phyloP scores from a whole-genome alignment of 257 asterid species.

The Ligustrum vulgare region DNA sequence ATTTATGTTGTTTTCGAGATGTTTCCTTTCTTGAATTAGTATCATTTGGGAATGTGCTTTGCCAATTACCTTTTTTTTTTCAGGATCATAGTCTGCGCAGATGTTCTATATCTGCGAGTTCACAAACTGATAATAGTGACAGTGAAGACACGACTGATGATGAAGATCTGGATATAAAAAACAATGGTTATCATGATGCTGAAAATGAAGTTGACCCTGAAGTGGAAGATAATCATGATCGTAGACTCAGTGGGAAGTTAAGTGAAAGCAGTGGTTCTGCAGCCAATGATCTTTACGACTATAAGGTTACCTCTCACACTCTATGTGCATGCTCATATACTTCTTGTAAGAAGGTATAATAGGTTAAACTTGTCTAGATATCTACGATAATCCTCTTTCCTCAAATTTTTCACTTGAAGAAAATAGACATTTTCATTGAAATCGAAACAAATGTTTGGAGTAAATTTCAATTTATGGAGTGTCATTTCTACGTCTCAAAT shows the following conservation, averaged over 20 bases:
- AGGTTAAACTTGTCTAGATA: not conserved
- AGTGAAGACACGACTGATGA: constrained; percentile 75
- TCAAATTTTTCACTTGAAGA: not conserved
- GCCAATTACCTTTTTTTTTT: constrained; percentile 29
- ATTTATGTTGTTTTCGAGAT: not conserved
- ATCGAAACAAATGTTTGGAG: too few relatives aligned
- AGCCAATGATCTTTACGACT: constrained; percentile 87
- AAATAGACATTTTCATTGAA: too few relatives aligned
- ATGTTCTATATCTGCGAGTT: constrained; percentile 81
- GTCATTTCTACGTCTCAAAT: not conserved
- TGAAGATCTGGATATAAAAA: constrained; percentile 54
- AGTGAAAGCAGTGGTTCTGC: constrained; percentile 93
- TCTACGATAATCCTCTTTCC: not conserved
- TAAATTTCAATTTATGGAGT: too few relatives aligned
- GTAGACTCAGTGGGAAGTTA: constrained; percentile 79
- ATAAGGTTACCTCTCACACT: constrained; percentile 54
- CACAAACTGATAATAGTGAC: constrained; percentile 67
- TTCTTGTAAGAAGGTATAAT: not conserved
- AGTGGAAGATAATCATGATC: constrained; percentile 65
- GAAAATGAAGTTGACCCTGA: constrained; percentile 78
- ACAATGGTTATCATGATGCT: constrained; percentile 87
- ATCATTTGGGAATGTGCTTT: not conserved
- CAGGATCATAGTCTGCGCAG: constrained; percentile 77
- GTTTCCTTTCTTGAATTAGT: not conserved
- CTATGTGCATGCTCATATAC: not conserved